A percentile compares a stretch with the other conserved stretches of the same genome.
These are phyloP conservation scores for Xerocomellus intermedius DNA, from an alignment of 768 basidiomycete genomes.

Conservation along the genomic window DNA sequence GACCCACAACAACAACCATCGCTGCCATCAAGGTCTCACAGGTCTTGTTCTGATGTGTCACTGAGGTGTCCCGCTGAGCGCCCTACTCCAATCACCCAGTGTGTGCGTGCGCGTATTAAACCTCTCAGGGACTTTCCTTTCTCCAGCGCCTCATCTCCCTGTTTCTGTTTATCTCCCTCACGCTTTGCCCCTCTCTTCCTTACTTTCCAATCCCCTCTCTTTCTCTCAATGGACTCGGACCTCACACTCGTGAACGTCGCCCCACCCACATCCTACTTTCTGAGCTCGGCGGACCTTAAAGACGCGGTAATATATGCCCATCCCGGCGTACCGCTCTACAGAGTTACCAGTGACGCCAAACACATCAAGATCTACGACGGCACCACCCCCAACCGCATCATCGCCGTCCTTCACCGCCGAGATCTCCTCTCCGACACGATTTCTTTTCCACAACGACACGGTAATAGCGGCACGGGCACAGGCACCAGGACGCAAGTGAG, in stretches of 20 bases:
- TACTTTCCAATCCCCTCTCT: too few species aligned
- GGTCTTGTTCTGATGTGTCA: neutral
- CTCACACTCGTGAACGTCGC: constrained; percentile 25
- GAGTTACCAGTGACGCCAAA: constrained; percentile 19
- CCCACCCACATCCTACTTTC: constrained; percentile 29
- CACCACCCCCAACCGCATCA: constrained; percentile 6
- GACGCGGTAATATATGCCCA: constrained; percentile 20
- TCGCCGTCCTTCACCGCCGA: constrained; percentile 27
- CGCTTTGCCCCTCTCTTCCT: neutral
- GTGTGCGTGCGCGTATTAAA: too few species aligned
- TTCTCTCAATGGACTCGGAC: constrained; percentile 27
- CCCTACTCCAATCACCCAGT: neutral
- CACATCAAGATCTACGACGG: constrained; percentile 17
- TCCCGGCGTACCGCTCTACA: constrained; percentile 25
- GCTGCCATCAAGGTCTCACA: neutral
- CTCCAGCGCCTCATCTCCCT: too few species aligned
- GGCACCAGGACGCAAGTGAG: constrained; percentile 2
- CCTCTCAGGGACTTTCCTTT: too few species aligned
- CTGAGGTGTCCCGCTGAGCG: neutral
- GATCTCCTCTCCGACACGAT: constrained; percentile 28
- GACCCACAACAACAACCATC: neutral
- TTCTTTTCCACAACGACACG: constrained; percentile 22
- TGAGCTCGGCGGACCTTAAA: constrained; percentile 19
- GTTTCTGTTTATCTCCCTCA: neutral
- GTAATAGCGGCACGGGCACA: neutral